phyloP scores from a whole-genome alignment of 352 stramenopile genomes.

The Phytophthora sojae region DNA sequence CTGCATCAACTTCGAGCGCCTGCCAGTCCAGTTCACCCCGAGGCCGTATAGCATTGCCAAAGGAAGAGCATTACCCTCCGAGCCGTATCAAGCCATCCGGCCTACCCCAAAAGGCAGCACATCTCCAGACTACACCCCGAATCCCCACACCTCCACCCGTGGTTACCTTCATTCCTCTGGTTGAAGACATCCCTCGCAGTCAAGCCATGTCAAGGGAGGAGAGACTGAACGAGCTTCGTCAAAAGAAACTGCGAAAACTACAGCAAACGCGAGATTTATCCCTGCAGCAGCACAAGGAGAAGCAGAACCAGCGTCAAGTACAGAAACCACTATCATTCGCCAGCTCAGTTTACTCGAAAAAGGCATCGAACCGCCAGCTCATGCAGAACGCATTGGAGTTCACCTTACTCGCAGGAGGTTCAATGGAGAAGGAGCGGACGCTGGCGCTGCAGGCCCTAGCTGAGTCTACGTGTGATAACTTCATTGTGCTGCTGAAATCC shows the following conservation, averaged over 20 bases:
- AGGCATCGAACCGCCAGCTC: constrained; percentile 70
- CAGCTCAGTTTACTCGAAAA: constrained; percentile 34
- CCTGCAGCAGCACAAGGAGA: constrained; percentile 43
- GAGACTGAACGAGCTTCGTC: constrained; percentile 54
- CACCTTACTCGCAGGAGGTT: constrained; percentile 71
- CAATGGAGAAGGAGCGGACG: constrained; percentile 62
- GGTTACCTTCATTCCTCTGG: constrained; percentile 26
- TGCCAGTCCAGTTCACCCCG: background rate
- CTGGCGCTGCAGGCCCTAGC: constrained; percentile 53
- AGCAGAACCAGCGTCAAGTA: constrained; percentile 22
- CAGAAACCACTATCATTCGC: constrained; percentile 20
- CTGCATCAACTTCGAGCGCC: background rate
- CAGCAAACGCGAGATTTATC: constrained; percentile 53
- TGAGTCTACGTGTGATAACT: constrained; percentile 67
- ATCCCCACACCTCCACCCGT: constrained; percentile 5
- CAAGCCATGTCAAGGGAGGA: constrained; percentile 25
- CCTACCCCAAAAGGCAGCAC: background rate
- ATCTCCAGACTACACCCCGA: background rate
- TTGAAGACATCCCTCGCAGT: constrained; percentile 1
- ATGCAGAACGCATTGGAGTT: constrained; percentile 87
- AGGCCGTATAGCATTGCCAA: background rate
- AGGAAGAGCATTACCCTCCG: background rate
- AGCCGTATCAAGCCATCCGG: background rate
- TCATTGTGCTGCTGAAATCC: constrained; percentile 80
- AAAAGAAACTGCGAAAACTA: constrained; percentile 73